Percentiles rank a stretch among this genome's conserved stretches.
Conservation (phyloP, 495 filamentous ascomycete species). For the Neurospora terricola region DNA sequence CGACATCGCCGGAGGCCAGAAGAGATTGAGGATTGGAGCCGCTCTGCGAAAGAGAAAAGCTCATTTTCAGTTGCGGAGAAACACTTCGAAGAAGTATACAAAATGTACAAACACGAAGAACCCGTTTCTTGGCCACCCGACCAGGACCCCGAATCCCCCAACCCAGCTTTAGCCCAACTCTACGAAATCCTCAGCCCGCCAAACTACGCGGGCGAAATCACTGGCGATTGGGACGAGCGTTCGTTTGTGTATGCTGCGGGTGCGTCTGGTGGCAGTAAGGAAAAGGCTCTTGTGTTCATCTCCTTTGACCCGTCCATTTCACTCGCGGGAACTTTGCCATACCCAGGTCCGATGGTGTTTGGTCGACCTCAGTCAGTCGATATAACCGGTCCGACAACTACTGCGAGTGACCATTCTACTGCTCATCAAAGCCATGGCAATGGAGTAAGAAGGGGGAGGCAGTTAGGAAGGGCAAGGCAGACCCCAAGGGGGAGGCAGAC, state of each 20-base stretch:
- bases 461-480: neutral
- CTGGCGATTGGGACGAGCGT: slow-evolving; percentile 50
- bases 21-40: slow-evolving; percentile 27
- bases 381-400: neutral
- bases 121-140: slow-evolving; percentile 53
- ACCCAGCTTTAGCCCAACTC: slow-evolving; percentile 33
- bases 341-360: slow-evolving; percentile 2
- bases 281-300: slow-evolving; percentile 43
- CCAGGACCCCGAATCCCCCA: slow-evolving; percentile 20
- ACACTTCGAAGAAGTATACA: slow-evolving; percentile 17
- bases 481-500: neutral
- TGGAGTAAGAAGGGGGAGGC: neutral
- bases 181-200: slow-evolving; percentile 49
- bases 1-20: slow-evolving; percentile 43
- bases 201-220: slow-evolving; percentile 34
- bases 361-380: neutral
- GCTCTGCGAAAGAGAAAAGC: neutral
- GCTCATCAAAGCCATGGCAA: neutral
- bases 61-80: neutral
- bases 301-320: slow-evolving; percentile 49
- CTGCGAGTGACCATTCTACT: neutral
- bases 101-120: slow-evolving; percentile 37
- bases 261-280: slow-evolving; percentile 24
- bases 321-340: slow-evolving; percentile 11
- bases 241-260: slow-evolving; percentile 47